Conservation (phyloP, 169 alveolate species). For the Amoebophrya sp. region DNA sequence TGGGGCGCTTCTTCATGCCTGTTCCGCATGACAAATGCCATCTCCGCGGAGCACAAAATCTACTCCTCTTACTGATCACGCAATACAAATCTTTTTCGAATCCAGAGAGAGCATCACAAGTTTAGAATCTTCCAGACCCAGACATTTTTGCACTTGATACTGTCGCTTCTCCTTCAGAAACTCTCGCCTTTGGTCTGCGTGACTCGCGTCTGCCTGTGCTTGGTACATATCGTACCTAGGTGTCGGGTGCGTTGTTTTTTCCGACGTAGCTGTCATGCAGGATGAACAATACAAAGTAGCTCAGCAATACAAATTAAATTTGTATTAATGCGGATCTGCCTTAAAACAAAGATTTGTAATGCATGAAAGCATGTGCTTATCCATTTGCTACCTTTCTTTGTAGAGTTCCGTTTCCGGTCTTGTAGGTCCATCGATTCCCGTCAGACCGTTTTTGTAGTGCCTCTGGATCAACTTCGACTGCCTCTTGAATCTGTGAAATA, state of each 20-base stretch:
- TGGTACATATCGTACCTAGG: neutral
- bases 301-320: neutral
- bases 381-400: neutral
- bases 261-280: too few species aligned
- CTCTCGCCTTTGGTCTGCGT: neutral
- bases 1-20: too few species aligned
- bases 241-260: too few species aligned
- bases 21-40: too few species aligned
- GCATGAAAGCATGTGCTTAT: neutral
- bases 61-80: too few species aligned
- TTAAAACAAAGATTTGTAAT: neutral
- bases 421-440: neutral
- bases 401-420: neutral
- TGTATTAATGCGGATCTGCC: neutral
- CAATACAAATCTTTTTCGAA: too few species aligned
- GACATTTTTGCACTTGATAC: too few species aligned
- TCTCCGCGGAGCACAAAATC: too few species aligned
- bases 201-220: neutral
- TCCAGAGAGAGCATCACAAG: too few species aligned
- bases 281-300: too few species aligned
- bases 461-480: neutral
- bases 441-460: neutral
- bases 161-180: neutral
- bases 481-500: neutral
- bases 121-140: too few species aligned